These are phyloP conservation scores for Niebla homalea DNA, from an alignment of 495 filamentous ascomycete genomes.

Conservation along the genomic window DNA sequence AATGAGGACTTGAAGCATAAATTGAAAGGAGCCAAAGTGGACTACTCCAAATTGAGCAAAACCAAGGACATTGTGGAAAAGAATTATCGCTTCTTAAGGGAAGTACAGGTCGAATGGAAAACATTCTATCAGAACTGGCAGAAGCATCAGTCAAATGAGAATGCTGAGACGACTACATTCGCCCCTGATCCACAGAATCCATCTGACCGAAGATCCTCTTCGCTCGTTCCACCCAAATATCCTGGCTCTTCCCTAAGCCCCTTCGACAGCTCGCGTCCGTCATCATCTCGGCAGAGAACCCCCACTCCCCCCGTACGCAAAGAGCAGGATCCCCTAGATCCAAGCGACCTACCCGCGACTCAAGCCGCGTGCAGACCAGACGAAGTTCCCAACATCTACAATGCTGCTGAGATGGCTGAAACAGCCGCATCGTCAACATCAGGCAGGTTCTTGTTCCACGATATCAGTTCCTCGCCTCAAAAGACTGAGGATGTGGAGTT, in stretches of 20 bases:
- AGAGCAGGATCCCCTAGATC: neutral
- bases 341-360: too few species aligned
- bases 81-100: neutral
- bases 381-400: neutral
- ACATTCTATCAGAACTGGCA: neutral
- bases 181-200: neutral
- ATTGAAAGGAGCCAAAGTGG: neutral
- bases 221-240: neutral
- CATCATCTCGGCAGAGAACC: neutral
- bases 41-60: neutral
- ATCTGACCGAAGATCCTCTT: neutral
- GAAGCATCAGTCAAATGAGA: neutral
- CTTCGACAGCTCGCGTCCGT: neutral
- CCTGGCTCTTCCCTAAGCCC: neutral
- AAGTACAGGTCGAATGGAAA: neutral
- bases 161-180: too few species aligned
- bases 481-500: neutral
- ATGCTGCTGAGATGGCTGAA: slow-evolving; percentile 4
- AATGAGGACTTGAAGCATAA: neutral
- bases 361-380: too few species aligned
- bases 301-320: neutral
- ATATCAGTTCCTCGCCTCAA: neutral
- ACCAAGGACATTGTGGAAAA: neutral
- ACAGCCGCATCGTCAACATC: neutral
- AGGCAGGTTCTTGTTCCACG: neutral